These are phyloP conservation scores for Entomortierella beljakovae DNA, from an alignment of 192 early-diverging fungal genomes.

Conservation along the genomic window DNA sequence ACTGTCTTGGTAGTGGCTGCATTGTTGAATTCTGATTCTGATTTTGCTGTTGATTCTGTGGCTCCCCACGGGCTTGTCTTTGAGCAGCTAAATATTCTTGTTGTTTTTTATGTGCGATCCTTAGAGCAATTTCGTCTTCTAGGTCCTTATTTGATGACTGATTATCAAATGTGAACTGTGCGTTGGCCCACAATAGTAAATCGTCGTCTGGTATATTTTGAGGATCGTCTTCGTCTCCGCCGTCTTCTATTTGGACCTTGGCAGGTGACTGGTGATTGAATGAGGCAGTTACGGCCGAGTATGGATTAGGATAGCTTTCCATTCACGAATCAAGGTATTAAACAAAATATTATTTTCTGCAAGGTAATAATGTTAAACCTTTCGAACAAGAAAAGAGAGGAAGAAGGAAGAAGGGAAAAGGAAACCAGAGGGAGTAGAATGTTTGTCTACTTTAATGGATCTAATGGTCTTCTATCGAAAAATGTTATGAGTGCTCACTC, in stretches of 20 bases:
- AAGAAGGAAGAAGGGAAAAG: not conserved
- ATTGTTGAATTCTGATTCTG: not conserved
- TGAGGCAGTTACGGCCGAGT: constrained; percentile 12
- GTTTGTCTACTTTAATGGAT: too few species aligned
- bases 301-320: constrained; percentile 27
- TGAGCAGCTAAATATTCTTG: constrained; percentile 17
- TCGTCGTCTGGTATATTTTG: constrained; percentile 46
- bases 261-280: constrained; percentile 16
- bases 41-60: constrained; percentile 15
- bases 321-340: constrained; percentile 2
- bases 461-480: too few species aligned
- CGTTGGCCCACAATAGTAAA: constrained; percentile 42
- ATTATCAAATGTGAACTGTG: constrained; percentile 33
- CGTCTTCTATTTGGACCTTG: not conserved
- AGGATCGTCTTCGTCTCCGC: constrained; percentile 31
- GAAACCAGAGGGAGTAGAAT: too few species aligned
- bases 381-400: not conserved
- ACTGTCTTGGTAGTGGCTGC: not conserved
- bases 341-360: too few species aligned
- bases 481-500: too few species aligned
- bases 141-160: constrained; percentile 13
- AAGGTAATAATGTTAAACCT: too few species aligned
- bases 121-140: constrained; percentile 35
- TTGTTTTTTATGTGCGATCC: constrained; percentile 27
- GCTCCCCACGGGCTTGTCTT: constrained; percentile 1